Base-by-base conservation (phyloP, 768 basidiomycete species). In the Boletus rubropictus region DNA sequence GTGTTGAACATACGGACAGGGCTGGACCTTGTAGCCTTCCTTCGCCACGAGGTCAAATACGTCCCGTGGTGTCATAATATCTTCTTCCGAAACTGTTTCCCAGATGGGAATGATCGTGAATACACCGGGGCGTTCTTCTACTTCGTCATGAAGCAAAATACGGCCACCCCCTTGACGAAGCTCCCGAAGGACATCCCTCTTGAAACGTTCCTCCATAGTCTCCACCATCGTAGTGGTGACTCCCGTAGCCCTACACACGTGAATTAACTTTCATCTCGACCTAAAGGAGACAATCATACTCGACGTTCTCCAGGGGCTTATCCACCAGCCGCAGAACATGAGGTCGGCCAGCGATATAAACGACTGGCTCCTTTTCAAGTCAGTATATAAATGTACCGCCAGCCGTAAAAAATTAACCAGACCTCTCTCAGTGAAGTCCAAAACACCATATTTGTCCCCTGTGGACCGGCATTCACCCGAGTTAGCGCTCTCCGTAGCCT, bases 371-470 rank as follows among this genome's bases (percentile, higher is more conserved):
- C 86, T 89, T 46, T 7, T 57, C 46, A 22, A 41, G 42, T 45
- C 28, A 41, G 42, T 39, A 24, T 25, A 24, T 5, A 22, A 39
- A 29, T 17, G 36, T 22, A 2, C 29, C 6, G 5, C 43, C 11
- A 31, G 41, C 2, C 5, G 12, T 15, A 50, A 21, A 33, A 25
- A 17, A 10, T 28, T n/a, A 24, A 42, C 51, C 69, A 47, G 42
- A 86, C 89, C 72, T 97, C 93, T 61, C 96, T 78, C 48, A 99
- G 65, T 0, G 89, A 94, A n/a, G 93, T 97, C 96, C 96, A 98
- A 50, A 80, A 84, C 12, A 93, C 85, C 53, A 65, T 77, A 48
- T 89, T 86, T 21, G 68, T 59, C 1, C 92, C 92, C n/a, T 78
- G 72, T 12, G 85, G 84, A 7, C 80, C 81, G 4, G 94, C 96